Evolutionary conservation across 2,329 filamentous ascomycete species (phyloP).

Genomic region (Leptographium wingfieldii): DNA sequence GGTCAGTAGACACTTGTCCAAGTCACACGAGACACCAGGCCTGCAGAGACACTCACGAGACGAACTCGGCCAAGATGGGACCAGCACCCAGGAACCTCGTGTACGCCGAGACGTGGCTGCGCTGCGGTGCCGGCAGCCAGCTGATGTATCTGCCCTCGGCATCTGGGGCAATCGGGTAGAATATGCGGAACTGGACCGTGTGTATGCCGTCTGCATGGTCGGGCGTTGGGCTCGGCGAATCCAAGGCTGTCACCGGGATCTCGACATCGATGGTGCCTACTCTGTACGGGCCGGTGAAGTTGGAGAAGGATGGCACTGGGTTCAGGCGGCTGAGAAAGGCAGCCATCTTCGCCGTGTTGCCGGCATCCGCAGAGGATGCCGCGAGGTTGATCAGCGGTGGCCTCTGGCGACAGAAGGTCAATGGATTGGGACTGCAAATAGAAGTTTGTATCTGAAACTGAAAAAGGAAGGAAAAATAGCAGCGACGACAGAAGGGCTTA

Average conservation of each 20-base stretch:
- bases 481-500: too few relatives aligned
- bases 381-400: not conserved
- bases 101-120: constrained; percentile 62
- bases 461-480: too few relatives aligned
- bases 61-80: constrained; percentile 40
- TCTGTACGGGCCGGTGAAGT: constrained; percentile 64
- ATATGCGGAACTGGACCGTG: constrained; percentile 70
- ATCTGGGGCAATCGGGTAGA: constrained; percentile 55
- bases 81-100: constrained; percentile 61
- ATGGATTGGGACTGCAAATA: not conserved
- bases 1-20: not conserved
- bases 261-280: constrained; percentile 75
- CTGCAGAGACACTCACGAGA: constrained; percentile 36
- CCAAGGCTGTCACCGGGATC: constrained; percentile 51
- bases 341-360: constrained; percentile 23
- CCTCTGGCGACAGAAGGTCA: not conserved
- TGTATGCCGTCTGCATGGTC: constrained; percentile 44
- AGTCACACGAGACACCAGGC: not conserved
- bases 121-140: constrained; percentile 70
- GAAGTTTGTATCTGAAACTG: too few relatives aligned
- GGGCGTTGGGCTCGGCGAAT: constrained; percentile 40
- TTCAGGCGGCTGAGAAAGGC: constrained; percentile 44
- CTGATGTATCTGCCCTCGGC: constrained; percentile 46
- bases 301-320: constrained; percentile 59
- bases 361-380: not conserved